Evolutionary conservation across 2,329 filamentous ascomycete genomes (phyloP), one percentile per base, ranked within the genome.

Genomic region (Aspergillus fumigatus): DNA sequence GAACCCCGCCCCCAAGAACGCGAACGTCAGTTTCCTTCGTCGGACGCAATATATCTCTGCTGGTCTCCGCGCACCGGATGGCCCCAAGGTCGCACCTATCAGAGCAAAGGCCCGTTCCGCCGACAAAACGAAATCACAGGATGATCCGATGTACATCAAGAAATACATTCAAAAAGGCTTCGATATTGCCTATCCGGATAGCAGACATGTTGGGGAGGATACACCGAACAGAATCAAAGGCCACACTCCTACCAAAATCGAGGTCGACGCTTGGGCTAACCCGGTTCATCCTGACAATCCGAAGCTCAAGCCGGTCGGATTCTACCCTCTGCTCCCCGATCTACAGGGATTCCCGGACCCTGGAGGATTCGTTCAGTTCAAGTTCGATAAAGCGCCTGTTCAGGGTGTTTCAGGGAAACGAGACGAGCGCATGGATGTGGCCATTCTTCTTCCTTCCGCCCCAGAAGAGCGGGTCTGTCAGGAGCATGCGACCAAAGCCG

Each of bases 1-100:
- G 65, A 96, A 96, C 74, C 87, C 88, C 48, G 89, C 90, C 65
- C 83, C 86, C 45, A 84, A 85, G 59, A 88, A 90, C 60, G 82
- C 88, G 19, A 87, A 88, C 61, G 91, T 96, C 53, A 96, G 91
- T 61, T 99, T 99, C 82, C 83, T 99, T 64, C 90, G 94, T 56
- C 86, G 93, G 67, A 97, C 94, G 55, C 94, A 99, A 74, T 97
- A 97, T 77, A 97, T 96, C 68, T 75, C 76, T 26, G 70, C 76
- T 7, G 70, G 70, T 48, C 67, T 70, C 47, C 67, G 67, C 35
- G 69, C 68, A 4, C 67, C 70, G 2, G 72, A 75, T 38, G 69
- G 70, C 9, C 65, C 66, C 17, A 67, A 67, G 38, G 55, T 64
- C 23, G 51, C 68, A 3, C 59, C 70, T 11, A 59, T 64, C 17